Conservation (phyloP, 148 eudicot species). For the Camellia sinensis region DNA sequence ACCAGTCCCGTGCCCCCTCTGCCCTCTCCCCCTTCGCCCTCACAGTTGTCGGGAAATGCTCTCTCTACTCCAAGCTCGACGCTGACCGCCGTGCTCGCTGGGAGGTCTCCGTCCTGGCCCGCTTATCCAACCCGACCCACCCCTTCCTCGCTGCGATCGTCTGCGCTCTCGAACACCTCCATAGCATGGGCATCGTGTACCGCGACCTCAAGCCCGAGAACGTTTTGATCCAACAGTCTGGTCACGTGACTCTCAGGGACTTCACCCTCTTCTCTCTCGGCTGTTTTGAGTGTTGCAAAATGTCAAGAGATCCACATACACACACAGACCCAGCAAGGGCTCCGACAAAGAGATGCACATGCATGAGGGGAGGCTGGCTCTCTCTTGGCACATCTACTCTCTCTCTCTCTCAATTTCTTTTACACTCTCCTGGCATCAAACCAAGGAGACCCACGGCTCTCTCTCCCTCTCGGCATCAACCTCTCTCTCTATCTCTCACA, state of each 20-base stretch:
- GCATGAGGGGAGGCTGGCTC: too few relatives aligned
- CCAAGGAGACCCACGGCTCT: too few relatives aligned
- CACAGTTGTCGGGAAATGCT: constrained; percentile 57
- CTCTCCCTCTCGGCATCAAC: too few relatives aligned
- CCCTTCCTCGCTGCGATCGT: constrained; percentile 79
- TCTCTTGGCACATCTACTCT: too few relatives aligned
- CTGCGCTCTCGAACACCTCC: constrained; percentile 65
- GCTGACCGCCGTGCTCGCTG: constrained; percentile 65
- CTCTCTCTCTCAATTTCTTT: too few relatives aligned
- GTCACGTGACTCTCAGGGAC: constrained; percentile 83
- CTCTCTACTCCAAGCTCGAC: constrained; percentile 30
- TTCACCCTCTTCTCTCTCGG: constrained; percentile 89
- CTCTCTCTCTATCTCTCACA: too few relatives aligned
- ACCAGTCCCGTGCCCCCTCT: constrained; percentile 36
- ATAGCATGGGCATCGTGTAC: constrained; percentile 61
- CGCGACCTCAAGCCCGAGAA: constrained; percentile 89
- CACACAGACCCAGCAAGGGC: too few relatives aligned
- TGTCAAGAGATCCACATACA: too few relatives aligned
- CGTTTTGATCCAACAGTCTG: constrained; percentile 54
- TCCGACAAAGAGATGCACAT: too few relatives aligned
- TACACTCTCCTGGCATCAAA: too few relatives aligned
- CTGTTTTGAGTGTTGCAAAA: too few relatives aligned
- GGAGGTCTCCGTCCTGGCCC: constrained; percentile 55
- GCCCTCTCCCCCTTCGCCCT: constrained; percentile 52
- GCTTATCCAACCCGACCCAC: constrained; percentile 32